Conservation (phyloP, 331 rosid genomes). For the Quercus tomentella region DNA sequence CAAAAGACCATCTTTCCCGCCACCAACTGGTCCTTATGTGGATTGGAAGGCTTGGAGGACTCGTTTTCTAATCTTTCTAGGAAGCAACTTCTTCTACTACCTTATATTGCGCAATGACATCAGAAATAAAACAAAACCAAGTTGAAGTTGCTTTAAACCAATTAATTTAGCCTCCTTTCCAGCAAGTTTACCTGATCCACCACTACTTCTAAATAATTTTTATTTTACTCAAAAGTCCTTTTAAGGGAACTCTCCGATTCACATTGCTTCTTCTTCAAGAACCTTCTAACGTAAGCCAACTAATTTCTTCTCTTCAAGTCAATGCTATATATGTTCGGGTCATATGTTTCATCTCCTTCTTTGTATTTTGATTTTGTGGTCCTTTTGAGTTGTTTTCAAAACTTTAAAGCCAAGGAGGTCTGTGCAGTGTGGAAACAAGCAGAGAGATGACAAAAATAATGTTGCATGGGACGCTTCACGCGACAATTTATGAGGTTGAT, state of each 20-base stretch:
- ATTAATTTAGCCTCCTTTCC: neutral
- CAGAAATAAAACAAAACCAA: neutral
- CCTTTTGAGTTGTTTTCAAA: neutral
- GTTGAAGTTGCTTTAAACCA: neutral
- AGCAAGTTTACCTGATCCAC: slow-evolving; percentile 22
- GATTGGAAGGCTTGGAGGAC: neutral
- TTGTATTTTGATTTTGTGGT: neutral
- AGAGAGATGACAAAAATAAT: slow-evolving; percentile 10
- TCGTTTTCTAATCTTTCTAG: neutral
- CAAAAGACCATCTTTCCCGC: neutral
- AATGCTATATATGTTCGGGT: neutral
- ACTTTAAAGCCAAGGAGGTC: neutral
- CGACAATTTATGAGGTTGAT: slow-evolving; percentile 31
- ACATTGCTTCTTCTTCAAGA: neutral
- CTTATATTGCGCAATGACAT: too few relatives aligned
- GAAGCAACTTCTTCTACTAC: neutral
- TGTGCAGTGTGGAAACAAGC: neutral
- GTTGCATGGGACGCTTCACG: slow-evolving; percentile 37
- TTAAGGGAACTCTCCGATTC: slow-evolving; percentile 1
- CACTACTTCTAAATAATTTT: neutral
- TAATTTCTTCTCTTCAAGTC: neutral
- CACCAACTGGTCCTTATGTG: neutral
- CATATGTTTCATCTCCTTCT: neutral
- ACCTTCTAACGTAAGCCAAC: neutral
- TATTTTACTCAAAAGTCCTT: neutral